These are phyloP conservation scores for Earliella scabrosa DNA, from an alignment of 1,284 basidiomycete species.

Conservation along the genomic window DNA sequence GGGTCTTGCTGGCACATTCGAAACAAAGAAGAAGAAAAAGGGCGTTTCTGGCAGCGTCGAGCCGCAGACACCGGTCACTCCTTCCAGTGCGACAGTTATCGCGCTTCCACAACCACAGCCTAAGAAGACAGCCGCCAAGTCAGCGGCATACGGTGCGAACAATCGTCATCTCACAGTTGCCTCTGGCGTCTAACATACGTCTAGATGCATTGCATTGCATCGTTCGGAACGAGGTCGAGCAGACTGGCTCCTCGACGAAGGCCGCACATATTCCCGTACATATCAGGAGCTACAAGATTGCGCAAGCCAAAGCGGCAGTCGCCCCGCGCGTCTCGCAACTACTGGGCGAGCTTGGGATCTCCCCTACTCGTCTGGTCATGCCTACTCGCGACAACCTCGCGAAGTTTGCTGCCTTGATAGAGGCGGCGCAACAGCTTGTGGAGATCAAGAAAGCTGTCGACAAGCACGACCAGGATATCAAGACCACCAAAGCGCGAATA, in stretches of 20 bases:
- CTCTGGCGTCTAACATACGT: neutral
- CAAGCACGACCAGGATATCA: conserved; percentile 83
- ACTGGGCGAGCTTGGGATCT: conserved; percentile 77
- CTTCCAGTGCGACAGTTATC: conserved; percentile 44
- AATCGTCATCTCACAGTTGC: neutral
- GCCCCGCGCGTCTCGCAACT: conserved; percentile 75
- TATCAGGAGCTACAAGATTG: conserved; percentile 84
- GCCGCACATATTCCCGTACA: conserved; percentile 77
- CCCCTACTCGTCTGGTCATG: conserved; percentile 84
- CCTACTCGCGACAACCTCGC: conserved; percentile 83
- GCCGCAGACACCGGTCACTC: conserved; percentile 58
- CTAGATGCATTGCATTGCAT: conserved; percentile 80
- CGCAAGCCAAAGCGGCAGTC: conserved; percentile 75
- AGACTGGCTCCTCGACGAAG: conserved; percentile 62
- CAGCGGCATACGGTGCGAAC: conserved; percentile 58
- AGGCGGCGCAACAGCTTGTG: conserved; percentile 72
- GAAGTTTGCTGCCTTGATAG: conserved; percentile 74
- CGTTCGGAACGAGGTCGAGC: conserved; percentile 63
- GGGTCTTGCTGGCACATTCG: conserved; percentile 45
- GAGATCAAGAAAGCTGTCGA: conserved; percentile 91
- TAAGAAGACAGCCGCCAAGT: conserved; percentile 56
- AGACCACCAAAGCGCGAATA: conserved; percentile 68
- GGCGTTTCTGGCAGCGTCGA: conserved; percentile 49
- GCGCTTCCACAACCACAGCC: conserved; percentile 47
- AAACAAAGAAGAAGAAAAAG: conserved; percentile 54